These are phyloP conservation scores for Malassezia slooffiae DNA, from an alignment of 1,284 basidiomycete genomes.

Conservation along the genomic window DNA sequence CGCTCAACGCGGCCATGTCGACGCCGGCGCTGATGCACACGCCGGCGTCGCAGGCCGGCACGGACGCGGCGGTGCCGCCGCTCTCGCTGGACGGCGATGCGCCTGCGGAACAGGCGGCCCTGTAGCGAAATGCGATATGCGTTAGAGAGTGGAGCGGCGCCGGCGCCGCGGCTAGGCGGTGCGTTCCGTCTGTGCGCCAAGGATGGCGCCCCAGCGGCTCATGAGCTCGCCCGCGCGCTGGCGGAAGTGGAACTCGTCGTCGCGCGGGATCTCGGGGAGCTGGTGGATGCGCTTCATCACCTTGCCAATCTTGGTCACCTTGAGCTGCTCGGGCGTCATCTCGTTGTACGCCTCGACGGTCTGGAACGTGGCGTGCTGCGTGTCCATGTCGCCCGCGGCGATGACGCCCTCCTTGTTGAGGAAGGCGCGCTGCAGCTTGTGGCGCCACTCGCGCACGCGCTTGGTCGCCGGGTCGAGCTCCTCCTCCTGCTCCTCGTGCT, in stretches of 20 bases:
- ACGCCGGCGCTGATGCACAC: neutral
- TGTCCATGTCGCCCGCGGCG: conserved; percentile 44
- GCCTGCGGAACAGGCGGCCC: neutral
- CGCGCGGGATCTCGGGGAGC: conserved; percentile 60
- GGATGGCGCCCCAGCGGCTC: conserved; percentile 42
- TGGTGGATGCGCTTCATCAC: conserved; percentile 88
- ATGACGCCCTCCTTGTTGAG: conserved; percentile 53
- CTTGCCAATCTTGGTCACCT: conserved; percentile 88
- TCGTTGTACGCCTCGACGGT: conserved; percentile 67
- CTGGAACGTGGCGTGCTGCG: conserved; percentile 65
- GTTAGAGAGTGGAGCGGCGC: neutral
- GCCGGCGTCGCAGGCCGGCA: no score
- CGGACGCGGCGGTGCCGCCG: conserved; percentile 7
- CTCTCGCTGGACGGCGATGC: conserved; percentile 10
- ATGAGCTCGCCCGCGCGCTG: conserved; percentile 55
- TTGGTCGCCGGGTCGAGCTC: conserved; percentile 55
- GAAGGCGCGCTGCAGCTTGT: conserved; percentile 80
- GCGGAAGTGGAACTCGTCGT: conserved; percentile 76
- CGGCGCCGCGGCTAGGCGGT: neutral
- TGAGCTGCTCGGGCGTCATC: conserved; percentile 72
- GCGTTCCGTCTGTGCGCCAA: conserved; percentile 1
- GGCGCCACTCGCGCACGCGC: conserved; percentile 60
- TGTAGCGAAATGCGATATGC: neutral
- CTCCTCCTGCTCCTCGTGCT: conserved; percentile 51
- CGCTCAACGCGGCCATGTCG: neutral